phyloP scores from a whole-genome alignment of 2,329 filamentous ascomycete genomes.

The Colletotrichum lentis region DNA sequence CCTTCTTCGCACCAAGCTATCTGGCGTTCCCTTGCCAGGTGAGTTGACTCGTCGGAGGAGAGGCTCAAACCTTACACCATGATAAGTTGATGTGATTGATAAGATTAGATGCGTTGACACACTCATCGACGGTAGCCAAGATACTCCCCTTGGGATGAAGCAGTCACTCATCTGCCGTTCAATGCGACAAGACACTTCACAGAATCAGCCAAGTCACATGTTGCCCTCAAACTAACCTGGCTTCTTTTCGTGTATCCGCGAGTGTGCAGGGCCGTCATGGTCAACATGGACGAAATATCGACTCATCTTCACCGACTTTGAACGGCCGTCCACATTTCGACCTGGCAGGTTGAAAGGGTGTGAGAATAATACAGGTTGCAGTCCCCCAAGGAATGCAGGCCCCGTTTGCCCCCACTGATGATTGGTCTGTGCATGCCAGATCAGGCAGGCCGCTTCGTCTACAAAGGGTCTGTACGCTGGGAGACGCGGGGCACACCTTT shows the following conservation, averaged over 20 bases:
- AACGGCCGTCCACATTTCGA: neutral
- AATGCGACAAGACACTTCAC: neutral
- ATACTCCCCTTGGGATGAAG: neutral
- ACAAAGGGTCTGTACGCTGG: neutral
- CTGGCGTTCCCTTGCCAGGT: no score
- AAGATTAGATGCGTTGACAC: slow-evolving; percentile 17
- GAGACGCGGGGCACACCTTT: neutral
- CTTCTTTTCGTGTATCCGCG: neutral
- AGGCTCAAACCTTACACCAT: neutral
- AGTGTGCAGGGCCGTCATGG: neutral
- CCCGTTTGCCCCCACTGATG: neutral
- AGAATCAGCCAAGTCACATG: no score
- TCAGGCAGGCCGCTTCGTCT: slow-evolving; percentile 24
- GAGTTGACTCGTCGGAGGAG: no score
- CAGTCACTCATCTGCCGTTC: neutral
- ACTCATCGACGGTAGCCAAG: neutral
- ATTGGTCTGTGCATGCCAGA: slow-evolving; percentile 8
- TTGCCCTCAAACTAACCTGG: neutral
- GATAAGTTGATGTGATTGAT: slow-evolving; percentile 9
- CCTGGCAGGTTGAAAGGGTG: neutral
- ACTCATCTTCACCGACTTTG: neutral
- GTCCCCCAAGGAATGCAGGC: slow-evolving; percentile 1
- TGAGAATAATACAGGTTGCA: neutral
- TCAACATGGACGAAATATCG: neutral
- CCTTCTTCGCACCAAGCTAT: neutral